Evolutionary conservation across 257 asterid genomes (phyloP).

Genomic region (Marsdenia floribunda): DNA sequence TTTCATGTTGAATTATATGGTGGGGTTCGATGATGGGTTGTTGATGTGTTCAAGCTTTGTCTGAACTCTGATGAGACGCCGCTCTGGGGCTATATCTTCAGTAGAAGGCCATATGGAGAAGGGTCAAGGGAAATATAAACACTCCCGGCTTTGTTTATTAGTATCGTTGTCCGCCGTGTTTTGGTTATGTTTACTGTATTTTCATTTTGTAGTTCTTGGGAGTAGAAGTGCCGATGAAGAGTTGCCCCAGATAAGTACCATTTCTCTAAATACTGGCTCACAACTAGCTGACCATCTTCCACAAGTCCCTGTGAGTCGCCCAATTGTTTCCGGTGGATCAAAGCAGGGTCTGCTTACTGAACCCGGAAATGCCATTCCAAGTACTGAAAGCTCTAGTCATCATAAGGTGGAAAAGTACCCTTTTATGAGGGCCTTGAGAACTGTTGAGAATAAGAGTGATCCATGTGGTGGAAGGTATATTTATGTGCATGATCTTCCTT

Average conservation of each 20-base stretch:
- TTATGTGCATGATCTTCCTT: constrained; percentile 43
- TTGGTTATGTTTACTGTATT: constrained; percentile 56
- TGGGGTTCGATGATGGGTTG: not conserved
- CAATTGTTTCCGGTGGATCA: constrained; percentile 7
- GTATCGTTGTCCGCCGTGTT: constrained; percentile 49
- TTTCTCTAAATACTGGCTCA: constrained; percentile 18
- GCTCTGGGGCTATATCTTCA: constrained; percentile 28
- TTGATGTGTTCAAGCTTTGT: not conserved
- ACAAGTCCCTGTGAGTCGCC: constrained; percentile 14
- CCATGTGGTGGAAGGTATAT: constrained; percentile 57
- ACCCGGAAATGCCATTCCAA: constrained; percentile 4
- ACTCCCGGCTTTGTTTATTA: constrained; percentile 50
- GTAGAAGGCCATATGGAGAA: constrained; percentile 51
- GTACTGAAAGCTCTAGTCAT: constrained; percentile 7
- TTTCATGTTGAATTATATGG: constrained; percentile 14
- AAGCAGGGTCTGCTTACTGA: constrained; percentile 9
- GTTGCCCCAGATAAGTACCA: constrained; percentile 24
- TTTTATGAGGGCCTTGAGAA: constrained; percentile 63
- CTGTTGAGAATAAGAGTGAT: constrained; percentile 68
- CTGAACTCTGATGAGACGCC: constrained; percentile 53
- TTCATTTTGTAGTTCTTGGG: constrained; percentile 48
- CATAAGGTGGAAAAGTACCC: constrained; percentile 37
- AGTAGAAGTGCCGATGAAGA: constrained; percentile 24
- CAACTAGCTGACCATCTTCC: constrained; percentile 13
- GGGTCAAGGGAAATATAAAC: constrained; percentile 45